phyloP scores from a whole-genome alignment of 148 eudicot genomes.

The Camellia lanceoleosa region DNA sequence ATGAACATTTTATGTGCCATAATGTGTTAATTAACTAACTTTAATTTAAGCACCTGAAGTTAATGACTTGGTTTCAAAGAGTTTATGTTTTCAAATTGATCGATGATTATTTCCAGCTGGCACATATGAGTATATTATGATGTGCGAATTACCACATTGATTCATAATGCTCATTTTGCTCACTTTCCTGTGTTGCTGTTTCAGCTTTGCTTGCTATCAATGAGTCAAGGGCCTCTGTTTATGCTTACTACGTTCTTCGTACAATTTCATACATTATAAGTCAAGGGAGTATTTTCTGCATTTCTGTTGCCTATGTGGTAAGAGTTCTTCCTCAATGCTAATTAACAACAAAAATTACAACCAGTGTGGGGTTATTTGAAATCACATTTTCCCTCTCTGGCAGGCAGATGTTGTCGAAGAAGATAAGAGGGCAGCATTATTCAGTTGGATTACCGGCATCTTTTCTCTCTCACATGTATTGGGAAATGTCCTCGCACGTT shows the following conservation, averaged over 20 bases:
- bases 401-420: constrained; percentile 82
- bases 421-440: constrained; percentile 66
- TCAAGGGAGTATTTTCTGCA: constrained; percentile 94
- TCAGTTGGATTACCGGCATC: constrained; percentile 87
- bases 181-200: constrained; percentile 11
- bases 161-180: constrained; percentile 7
- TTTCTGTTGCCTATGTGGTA: constrained; percentile 89
- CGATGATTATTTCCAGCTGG: not conserved
- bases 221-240: constrained; percentile 65
- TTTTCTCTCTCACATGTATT: constrained; percentile 78
- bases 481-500: constrained; percentile 75
- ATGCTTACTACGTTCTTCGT: constrained; percentile 72
- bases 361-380: not conserved
- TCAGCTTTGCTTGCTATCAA: constrained; percentile 70
- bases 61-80: not conserved
- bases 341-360: not conserved
- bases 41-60: not conserved
- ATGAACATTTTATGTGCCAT: not conserved
- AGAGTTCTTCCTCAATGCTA: constrained; percentile 26
- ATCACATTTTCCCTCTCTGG: constrained; percentile 2
- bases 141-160: not conserved
- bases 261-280: constrained; percentile 73
- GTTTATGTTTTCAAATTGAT: not conserved
- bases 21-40: not conserved
- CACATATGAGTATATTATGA: not conserved